Conservation (phyloP, 2,329 filamentous ascomycete species). For the Pseudogymnoascus sp. region DNA sequence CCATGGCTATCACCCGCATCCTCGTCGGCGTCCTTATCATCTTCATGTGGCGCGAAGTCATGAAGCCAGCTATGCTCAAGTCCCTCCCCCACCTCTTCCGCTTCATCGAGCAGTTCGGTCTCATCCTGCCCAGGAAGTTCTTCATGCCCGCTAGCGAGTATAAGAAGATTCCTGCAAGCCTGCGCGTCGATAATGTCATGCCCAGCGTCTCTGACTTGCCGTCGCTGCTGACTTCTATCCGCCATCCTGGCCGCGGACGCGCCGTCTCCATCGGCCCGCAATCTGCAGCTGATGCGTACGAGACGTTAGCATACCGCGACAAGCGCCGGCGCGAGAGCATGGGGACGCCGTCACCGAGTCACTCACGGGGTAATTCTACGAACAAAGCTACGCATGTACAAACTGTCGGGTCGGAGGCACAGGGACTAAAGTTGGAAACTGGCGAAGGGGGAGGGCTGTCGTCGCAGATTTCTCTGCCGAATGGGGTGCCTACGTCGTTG, state of each 20-base stretch:
- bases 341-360: conserved; percentile 14
- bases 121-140: conserved; percentile 78
- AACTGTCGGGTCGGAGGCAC: conserved; percentile 3
- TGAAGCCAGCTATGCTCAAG: conserved; percentile 75
- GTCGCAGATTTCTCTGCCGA: background rate
- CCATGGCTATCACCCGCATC: conserved; percentile 57
- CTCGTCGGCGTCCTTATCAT: conserved; percentile 73
- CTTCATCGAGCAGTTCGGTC: conserved; percentile 67
- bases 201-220: conserved; percentile 84
- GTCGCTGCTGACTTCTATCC: conserved; percentile 69
- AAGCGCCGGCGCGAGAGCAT: conserved; percentile 52
- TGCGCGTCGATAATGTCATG: conserved; percentile 78
- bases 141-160: conserved; percentile 90
- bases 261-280: conserved; percentile 88
- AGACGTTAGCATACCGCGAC: conserved; percentile 86
- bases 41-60: conserved; percentile 81
- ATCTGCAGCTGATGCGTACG: conserved; percentile 92
- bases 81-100: conserved; percentile 80
- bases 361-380: conserved; percentile 6
- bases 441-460: conserved; percentile 17
- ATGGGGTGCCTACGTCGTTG: conserved; percentile 35
- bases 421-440: conserved; percentile 14
- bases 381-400: conserved; percentile 12
- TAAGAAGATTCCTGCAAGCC: conserved; percentile 64
- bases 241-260: conserved; percentile 66